Evolutionary conservation across 371 early-diverging fungal species (phyloP).

Genomic region (Zopfochytrium polystomum): DNA sequence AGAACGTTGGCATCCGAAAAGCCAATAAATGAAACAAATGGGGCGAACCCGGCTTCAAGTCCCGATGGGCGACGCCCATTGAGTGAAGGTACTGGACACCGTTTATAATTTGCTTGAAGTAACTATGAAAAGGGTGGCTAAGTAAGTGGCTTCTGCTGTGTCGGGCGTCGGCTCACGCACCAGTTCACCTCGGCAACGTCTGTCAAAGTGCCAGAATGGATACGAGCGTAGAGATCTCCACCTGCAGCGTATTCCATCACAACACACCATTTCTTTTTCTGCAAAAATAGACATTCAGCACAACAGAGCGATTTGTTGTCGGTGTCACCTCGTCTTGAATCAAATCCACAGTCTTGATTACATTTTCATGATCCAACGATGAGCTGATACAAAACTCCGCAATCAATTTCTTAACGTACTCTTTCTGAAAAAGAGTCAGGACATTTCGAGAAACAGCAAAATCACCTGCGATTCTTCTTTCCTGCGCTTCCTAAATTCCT

Average conservation of each 20-base stretch:
- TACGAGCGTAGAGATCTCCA: conserved; percentile 43
- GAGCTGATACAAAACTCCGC: conserved; percentile 91
- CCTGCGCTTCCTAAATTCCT: conserved; percentile 84
- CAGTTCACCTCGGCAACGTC: conserved; percentile 13
- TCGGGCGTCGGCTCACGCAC: conserved; percentile 2
- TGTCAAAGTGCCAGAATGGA: conserved; percentile 23
- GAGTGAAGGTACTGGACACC: conserved; percentile 89
- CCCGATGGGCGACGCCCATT: conserved; percentile 88
- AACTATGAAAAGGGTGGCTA: conserved; percentile 59
- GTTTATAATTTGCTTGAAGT: conserved; percentile 86
- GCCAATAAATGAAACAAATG: too few species aligned
- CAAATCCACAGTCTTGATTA: conserved; percentile 87
- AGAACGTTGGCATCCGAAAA: too few species aligned
- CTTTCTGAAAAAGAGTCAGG: too few species aligned
- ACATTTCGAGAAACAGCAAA: too few species aligned
- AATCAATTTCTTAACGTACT: conserved; percentile 84
- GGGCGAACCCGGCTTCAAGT: too few species aligned
- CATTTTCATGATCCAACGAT: conserved; percentile 78
- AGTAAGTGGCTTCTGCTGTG: neutral
- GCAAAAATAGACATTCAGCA: conserved; percentile 41
- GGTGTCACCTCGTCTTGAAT: conserved; percentile 67
- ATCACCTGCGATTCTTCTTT: conserved; percentile 77
- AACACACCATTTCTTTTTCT: conserved; percentile 68
- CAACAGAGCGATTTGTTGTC: conserved; percentile 83
- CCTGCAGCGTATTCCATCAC: conserved; percentile 77